Evolutionary conservation across 345 rosid species (phyloP), one percentile per base, ranked within the genome.

Genomic region (Carallia brachiata): DNA sequence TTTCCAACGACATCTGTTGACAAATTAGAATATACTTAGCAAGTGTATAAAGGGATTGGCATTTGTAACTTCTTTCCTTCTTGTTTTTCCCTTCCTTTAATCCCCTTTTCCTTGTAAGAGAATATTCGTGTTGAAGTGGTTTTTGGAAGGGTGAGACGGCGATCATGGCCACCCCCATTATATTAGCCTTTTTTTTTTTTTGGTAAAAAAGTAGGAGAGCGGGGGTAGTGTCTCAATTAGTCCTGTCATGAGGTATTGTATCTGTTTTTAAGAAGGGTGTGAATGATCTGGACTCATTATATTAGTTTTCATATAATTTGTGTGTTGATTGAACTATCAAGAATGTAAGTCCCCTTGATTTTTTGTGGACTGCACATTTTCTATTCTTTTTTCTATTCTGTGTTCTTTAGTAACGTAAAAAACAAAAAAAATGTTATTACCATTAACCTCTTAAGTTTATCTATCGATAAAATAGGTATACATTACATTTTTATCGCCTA

Each of bases 61-160:
- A 67, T 78, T 78, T 74, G 77, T 61, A 75, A 74, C 75, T 56
- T 40, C 28, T 56, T 18, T 16, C 53, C 31, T 66, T 27, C 13
- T 32, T 47, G 18, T 60, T 60, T 67, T 61, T 27, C 15, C 7
- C 19, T 44, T 18, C 5, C 16, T 17, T 7, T 27, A 50, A 58
- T 63, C 63, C 32, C 53, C 4, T 31, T 34, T 69, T 31, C 69
- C 75, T 52, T 75, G 67, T 58, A 66, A 81, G 72, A 76, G 69
- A 86, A 58, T 70, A 54, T 55, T 79, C 48, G 61, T 72, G 74
- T 52, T 75, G 70, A 63, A 10, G 12, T 65, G 78, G 76, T 75
- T 82, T 76, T 73, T 69, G 72, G 71, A 71, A 82, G 81, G 78
- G 90, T 74, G 84, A 69, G 91, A 80, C 81, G 88, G 84, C 82